Percentiles rank a stretch among this genome's conserved stretches.
phyloP scores from a whole-genome alignment of 2,329 filamentous ascomycete species.

The Leptosphaerulina australis region DNA sequence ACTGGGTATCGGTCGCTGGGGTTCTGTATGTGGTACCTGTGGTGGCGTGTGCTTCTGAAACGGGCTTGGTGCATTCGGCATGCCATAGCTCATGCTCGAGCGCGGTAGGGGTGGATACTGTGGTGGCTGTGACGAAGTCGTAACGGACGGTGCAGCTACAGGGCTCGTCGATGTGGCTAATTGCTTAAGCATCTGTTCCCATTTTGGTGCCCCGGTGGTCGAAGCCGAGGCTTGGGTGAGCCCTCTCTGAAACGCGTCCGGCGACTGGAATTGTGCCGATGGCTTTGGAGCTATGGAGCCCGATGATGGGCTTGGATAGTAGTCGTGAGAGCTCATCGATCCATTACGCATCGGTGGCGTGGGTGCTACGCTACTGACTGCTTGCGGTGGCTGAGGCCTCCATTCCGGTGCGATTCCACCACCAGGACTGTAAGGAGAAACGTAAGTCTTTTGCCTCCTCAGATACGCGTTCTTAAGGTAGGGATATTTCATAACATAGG shows the following conservation, averaged over 20 bases:
- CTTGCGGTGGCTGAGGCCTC: slow-evolving; percentile 37
- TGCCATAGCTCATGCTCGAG: slow-evolving; percentile 23
- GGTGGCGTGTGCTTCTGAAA: slow-evolving; percentile 26
- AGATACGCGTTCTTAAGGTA: slow-evolving; percentile 55
- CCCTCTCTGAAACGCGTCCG: slow-evolving; percentile 53
- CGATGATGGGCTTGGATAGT: slow-evolving; percentile 13
- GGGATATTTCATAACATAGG: slow-evolving; percentile 53
- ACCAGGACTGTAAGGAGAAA: slow-evolving; percentile 54
- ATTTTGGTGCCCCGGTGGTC: slow-evolving; percentile 33
- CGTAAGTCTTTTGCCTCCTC: slow-evolving; percentile 53
- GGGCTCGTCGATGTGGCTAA: slow-evolving; percentile 31
- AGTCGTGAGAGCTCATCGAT: slow-evolving; percentile 11
- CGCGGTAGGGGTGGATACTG: slow-evolving; percentile 26
- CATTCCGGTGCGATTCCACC: slow-evolving; percentile 52
- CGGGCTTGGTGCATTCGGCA: slow-evolving; percentile 21
- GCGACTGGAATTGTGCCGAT: slow-evolving; percentile 51
- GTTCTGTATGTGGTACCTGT: slow-evolving; percentile 24
- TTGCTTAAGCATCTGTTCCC: slow-evolving; percentile 46
- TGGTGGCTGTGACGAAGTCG: slow-evolving; percentile 21
- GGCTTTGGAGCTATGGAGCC: slow-evolving; percentile 29
- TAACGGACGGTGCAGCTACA: slow-evolving; percentile 11
- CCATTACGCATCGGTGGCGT: slow-evolving; percentile 5
- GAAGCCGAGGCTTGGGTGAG: slow-evolving; percentile 36
- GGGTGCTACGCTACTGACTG: slow-evolving; percentile 12
- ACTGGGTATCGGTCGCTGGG: slow-evolving; percentile 39